A percentile compares a stretch with the other conserved stretches of the same genome.
Evolutionary conservation across 1,139 yeast species (phyloP).

Genomic region (Candida sp.): DNA sequence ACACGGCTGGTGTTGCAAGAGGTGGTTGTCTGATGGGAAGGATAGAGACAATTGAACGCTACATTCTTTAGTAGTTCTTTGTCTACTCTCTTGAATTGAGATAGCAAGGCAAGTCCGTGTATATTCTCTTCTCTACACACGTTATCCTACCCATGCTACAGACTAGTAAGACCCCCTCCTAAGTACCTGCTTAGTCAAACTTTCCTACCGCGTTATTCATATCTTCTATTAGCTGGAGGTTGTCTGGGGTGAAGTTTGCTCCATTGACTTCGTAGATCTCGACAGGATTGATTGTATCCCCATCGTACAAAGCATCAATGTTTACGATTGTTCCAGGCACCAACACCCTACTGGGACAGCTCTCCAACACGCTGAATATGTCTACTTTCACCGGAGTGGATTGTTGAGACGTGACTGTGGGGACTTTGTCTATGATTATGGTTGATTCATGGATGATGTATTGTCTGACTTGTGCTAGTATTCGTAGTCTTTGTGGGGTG

Average conservation of each 20-base stretch:
- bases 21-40: no score
- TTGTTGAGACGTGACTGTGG: slow-evolving; percentile 9
- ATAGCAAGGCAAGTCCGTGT: no score
- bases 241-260: slow-evolving; percentile 9
- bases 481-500: slow-evolving; percentile 25
- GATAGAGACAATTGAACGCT: no score
- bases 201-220: neutral
- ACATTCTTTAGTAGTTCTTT: no score
- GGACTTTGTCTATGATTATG: slow-evolving; percentile 16
- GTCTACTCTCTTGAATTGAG: no score
- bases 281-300: slow-evolving; percentile 12
- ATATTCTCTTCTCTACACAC: no score
- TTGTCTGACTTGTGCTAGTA: slow-evolving; percentile 33
- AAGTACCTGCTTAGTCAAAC: neutral
- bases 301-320: slow-evolving; percentile 22
- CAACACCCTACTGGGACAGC: slow-evolving; percentile 8
- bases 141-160: no score
- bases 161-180: neutral
- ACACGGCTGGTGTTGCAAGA: no score
- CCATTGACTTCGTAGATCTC: slow-evolving; percentile 13
- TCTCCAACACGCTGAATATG: slow-evolving; percentile 13
- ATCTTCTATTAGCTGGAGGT: neutral
- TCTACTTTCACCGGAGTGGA: slow-evolving; percentile 8
- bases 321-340: slow-evolving; percentile 20
- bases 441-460: slow-evolving; percentile 17